phyloP scores from a whole-genome alignment of 371 early-diverging fungal genomes.

The Apophysomyces trapeziformis region DNA sequence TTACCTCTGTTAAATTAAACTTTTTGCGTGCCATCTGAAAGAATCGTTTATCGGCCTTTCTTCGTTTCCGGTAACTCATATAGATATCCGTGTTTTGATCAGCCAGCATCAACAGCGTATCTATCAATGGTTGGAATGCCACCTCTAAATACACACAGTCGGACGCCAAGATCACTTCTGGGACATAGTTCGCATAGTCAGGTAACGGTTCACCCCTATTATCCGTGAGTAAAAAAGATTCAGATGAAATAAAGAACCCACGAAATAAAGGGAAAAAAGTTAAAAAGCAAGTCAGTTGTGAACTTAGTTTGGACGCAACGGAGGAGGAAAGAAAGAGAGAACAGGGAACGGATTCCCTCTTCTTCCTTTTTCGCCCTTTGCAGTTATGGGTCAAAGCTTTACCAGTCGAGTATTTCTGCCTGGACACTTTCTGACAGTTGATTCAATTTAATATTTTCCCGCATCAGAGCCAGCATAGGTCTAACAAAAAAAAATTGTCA shows the following conservation, averaged over 20 bases:
- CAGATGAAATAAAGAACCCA: conserved; percentile 7
- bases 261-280: neutral
- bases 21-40: conserved; percentile 48
- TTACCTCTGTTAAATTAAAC: conserved; percentile 37
- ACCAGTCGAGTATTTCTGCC: conserved; percentile 45
- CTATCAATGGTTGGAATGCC: conserved; percentile 48
- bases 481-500: conserved; percentile 18
- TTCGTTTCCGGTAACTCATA: conserved; percentile 44
- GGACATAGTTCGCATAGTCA: conserved; percentile 9
- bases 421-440: conserved; percentile 17
- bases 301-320: neutral
- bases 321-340: conserved; percentile 1
- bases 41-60: conserved; percentile 56
- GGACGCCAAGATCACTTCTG: conserved; percentile 51
- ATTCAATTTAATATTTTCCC: conserved; percentile 43
- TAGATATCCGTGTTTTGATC: conserved; percentile 40
- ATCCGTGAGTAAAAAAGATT: neutral
- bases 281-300: neutral
- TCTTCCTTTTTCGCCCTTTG: neutral
- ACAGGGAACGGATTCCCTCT: neutral
- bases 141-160: conserved; percentile 56
- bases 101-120: conserved; percentile 36
- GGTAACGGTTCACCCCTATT: conserved; percentile 43
- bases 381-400: conserved; percentile 10
- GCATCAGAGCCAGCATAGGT: conserved; percentile 48